Evolutionary conservation across 2,329 filamentous ascomycete genomes (phyloP).

Genomic region (Colletotrichum noveboracense): DNA sequence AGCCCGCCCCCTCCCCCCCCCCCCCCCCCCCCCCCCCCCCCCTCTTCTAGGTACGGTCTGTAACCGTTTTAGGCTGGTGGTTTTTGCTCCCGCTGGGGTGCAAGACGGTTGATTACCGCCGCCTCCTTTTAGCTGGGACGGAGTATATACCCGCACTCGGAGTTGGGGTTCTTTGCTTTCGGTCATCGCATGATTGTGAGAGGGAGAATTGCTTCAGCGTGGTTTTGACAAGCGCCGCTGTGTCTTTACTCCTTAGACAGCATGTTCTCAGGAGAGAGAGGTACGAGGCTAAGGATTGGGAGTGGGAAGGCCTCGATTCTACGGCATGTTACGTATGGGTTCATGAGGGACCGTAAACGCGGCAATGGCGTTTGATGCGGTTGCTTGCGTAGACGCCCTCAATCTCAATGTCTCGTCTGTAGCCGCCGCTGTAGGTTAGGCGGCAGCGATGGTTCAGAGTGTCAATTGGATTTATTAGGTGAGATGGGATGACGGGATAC

Average conservation of each 20-base stretch:
- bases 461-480: background rate
- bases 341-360: background rate
- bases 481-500: background rate
- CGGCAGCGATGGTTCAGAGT: background rate
- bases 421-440: background rate
- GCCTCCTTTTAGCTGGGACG: slow-evolving; percentile 1
- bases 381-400: background rate
- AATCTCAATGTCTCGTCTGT: background rate
- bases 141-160: slow-evolving; percentile 1
- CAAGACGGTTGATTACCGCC: background rate
- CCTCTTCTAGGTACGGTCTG: background rate
- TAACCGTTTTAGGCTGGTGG: background rate
- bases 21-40: no score
- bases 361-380: background rate
- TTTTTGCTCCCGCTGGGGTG: background rate
- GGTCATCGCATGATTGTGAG: background rate
- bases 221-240: background rate
- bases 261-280: background rate
- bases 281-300: background rate
- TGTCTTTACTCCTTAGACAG: background rate
- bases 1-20: background rate
- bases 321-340: background rate
- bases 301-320: background rate
- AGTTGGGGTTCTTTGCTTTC: no score
- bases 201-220: background rate